Evolutionary conservation across 352 stramenopile species (phyloP).

Genomic region (Hyphochytrium catenoides): DNA sequence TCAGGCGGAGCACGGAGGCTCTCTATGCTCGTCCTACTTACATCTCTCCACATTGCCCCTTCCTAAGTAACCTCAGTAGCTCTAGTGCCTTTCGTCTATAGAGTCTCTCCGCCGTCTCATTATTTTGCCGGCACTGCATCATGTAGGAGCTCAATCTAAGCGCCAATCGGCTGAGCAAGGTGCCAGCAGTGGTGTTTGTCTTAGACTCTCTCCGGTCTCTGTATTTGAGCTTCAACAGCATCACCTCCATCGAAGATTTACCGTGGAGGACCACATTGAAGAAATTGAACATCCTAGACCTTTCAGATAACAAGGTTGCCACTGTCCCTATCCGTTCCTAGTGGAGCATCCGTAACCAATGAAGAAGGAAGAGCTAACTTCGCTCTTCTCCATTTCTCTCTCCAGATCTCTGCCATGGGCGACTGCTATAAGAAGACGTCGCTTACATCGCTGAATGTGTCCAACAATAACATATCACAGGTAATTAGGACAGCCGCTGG

Average conservation of each 20-base stretch:
- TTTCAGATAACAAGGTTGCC: constrained; percentile 57
- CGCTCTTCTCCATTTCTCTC: constrained; percentile 1
- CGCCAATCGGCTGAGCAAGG: constrained; percentile 23
- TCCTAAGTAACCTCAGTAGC: no score
- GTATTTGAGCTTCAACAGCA: constrained; percentile 34
- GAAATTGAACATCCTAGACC: constrained; percentile 24
- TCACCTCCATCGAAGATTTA: constrained; percentile 34
- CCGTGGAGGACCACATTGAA: constrained; percentile 21
- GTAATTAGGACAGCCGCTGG: no score
- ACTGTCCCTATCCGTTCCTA: no score
- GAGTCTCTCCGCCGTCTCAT: constrained; percentile 1
- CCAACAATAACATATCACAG: constrained; percentile 47
- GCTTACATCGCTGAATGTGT: constrained; percentile 39
- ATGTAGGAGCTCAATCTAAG: constrained; percentile 41
- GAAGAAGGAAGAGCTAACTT: no score
- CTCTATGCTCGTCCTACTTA: no score
- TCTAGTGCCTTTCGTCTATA: no score
- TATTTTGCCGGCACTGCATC: neutral
- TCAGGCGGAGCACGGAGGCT: no score
- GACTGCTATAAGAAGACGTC: constrained; percentile 25
- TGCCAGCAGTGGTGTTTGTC: constrained; percentile 17
- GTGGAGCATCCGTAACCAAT: no score
- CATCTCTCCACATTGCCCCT: no score
- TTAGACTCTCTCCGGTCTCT: constrained; percentile 26
- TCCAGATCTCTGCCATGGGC: constrained; percentile 26